A percentile compares a stretch with the other conserved stretches of the same genome.
Evolutionary conservation across 495 filamentous ascomycete species (phyloP).

Genomic region (Neurospora sp.): DNA sequence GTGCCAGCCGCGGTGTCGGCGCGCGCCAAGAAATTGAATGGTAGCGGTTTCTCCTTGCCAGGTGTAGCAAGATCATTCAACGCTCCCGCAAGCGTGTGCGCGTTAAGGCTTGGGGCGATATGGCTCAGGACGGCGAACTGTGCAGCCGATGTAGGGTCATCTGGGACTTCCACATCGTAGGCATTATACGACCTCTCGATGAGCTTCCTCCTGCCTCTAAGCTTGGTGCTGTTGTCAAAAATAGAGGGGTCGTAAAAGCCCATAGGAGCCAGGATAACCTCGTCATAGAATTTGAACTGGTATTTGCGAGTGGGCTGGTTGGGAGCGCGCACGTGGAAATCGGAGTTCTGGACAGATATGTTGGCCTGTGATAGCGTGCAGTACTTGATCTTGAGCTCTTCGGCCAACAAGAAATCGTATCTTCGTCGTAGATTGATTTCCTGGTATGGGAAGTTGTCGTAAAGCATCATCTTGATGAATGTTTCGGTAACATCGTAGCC

Average conservation of each 20-base stretch:
- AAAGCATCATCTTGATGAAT: conserved; percentile 94
- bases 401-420: conserved; percentile 86
- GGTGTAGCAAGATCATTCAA: conserved; percentile 38
- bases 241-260: conserved; percentile 79
- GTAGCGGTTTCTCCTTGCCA: conserved; percentile 40
- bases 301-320: conserved; percentile 86
- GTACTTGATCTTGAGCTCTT: conserved; percentile 85
- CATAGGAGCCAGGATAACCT: conserved; percentile 82
- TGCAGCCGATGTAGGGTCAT: conserved; percentile 79
- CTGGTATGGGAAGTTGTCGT: conserved; percentile 84
- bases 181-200: conserved; percentile 81
- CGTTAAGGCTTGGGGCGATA: conserved; percentile 50
- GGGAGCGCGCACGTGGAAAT: conserved; percentile 81
- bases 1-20: conserved; percentile 52
- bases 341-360: conserved; percentile 66
- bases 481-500: conserved; percentile 88
- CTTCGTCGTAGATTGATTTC: conserved; percentile 85
- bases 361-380: conserved; percentile 79
- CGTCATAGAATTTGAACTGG: conserved; percentile 89
- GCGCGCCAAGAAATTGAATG: conserved; percentile 45
- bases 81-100: conserved; percentile 25
- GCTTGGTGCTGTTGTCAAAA: conserved; percentile 71
- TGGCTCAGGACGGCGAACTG: conserved; percentile 66
- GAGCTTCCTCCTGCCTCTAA: conserved; percentile 63
- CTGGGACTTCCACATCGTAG: conserved; percentile 73